Percentiles rank a stretch among this genome's conserved stretches.
Conservation (phyloP, 2,329 filamentous ascomycete species). For the Colletotrichum spaethianum region DNA sequence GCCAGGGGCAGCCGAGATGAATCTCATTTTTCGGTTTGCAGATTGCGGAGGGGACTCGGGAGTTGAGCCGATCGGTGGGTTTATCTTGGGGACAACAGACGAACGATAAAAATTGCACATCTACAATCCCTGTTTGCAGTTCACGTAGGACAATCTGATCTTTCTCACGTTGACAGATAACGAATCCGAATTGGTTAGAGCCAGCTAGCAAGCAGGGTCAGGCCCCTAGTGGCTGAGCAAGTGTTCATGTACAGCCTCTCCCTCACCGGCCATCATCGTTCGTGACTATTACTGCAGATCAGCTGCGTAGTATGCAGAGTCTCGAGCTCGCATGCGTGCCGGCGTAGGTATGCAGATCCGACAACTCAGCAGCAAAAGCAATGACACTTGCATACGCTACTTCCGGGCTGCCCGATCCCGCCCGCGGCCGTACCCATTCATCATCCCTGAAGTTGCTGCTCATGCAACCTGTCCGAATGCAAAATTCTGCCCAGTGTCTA, state of each 20-base stretch:
- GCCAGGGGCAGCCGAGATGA: not conserved
- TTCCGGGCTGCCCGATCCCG: not conserved
- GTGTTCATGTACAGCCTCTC: not conserved
- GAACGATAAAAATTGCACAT: not conserved
- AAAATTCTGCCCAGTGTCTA: not conserved
- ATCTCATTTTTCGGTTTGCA: constrained; percentile 13
- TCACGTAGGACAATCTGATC: not conserved
- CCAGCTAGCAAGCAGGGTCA: not conserved
- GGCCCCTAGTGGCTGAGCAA: no score
- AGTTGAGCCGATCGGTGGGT: not conserved
- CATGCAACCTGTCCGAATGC: not conserved
- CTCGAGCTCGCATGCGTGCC: not conserved
- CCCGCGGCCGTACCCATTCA: not conserved
- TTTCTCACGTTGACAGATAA: not conserved
- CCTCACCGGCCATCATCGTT: not conserved
- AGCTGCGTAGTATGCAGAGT: not conserved
- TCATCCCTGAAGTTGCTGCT: not conserved
- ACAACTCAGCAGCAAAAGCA: not conserved
- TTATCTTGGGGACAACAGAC: not conserved
- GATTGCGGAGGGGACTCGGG: not conserved
- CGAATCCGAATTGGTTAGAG: not conserved
- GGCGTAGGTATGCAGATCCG: not conserved
- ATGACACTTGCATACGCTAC: constrained; percentile 5
- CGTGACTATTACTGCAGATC: not conserved
- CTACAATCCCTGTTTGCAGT: not conserved